phyloP scores from a whole-genome alignment of 139 green algal species.

The Dunaliella primolecta region DNA sequence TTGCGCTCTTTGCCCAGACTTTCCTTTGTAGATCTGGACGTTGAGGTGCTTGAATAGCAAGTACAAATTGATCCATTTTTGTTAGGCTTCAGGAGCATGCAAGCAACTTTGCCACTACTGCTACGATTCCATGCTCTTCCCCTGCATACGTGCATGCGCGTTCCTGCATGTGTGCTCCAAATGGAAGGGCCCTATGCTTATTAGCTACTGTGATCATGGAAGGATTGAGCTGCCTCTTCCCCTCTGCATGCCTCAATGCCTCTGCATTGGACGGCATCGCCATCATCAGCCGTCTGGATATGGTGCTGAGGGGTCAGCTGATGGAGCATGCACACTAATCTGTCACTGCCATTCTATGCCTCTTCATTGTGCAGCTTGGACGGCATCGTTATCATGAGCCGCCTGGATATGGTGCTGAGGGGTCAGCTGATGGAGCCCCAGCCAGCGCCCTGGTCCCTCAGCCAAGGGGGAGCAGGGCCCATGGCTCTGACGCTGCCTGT shows the following conservation, averaged over 20 bases:
- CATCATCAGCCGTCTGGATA: slow-evolving; percentile 28
- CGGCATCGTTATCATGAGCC: slow-evolving; percentile 42
- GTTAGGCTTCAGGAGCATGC: too few species aligned
- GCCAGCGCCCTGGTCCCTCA: neutral
- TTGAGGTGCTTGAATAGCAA: too few species aligned
- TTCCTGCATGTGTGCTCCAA: too few species aligned
- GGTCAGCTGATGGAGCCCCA: slow-evolving; percentile 25
- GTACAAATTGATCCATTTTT: too few species aligned
- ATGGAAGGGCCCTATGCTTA: too few species aligned
- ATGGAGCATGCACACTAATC: slow-evolving; percentile 6
- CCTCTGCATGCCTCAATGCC: too few species aligned
- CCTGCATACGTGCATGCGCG: too few species aligned
- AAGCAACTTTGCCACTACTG: too few species aligned
- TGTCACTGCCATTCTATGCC: neutral
- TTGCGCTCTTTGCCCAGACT: too few species aligned
- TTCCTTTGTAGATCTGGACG: too few species aligned
- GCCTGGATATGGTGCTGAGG: slow-evolving; percentile 29
- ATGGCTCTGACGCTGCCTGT: neutral
- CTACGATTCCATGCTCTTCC: too few species aligned
- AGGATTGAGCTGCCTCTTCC: neutral
- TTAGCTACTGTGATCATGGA: too few species aligned
- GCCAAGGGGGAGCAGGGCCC: neutral
- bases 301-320: slow-evolving; percentile 34
- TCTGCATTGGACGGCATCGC: slow-evolving; percentile 51
- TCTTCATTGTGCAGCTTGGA: slow-evolving; percentile 23